Evolutionary conservation across 2,329 filamentous ascomycete species (phyloP).

Genomic region (Epichloe hybrida): DNA sequence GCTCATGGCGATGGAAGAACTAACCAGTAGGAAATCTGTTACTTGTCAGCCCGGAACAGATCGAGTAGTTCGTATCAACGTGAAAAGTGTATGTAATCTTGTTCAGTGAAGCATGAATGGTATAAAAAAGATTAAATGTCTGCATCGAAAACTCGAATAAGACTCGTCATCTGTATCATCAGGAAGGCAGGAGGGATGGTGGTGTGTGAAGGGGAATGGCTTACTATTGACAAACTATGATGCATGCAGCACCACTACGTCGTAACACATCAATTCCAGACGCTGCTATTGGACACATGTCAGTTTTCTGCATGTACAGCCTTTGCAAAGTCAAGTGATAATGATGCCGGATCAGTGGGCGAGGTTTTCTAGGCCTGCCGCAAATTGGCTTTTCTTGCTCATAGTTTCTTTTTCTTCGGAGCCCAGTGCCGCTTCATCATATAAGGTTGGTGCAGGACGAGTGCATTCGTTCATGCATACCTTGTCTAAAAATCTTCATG

Average conservation of each 20-base stretch:
- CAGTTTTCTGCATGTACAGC: background rate
- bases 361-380: conserved; percentile 99
- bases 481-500: conserved; percentile 16
- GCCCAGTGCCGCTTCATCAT: conserved; percentile 97
- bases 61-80: background rate
- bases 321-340: conserved; percentile 2
- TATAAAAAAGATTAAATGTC: conserved; percentile 50
- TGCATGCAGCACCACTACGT: background rate
- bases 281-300: background rate
- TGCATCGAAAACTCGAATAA: conserved; percentile 60
- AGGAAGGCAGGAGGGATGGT: background rate
- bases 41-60: conserved; percentile 11
- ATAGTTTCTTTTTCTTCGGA: conserved; percentile 60
- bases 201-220: background rate
- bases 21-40: conserved; percentile 8
- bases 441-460: conserved; percentile 16
- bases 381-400: conserved; percentile 81
- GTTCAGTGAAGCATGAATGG: conserved; percentile 58
- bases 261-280: background rate
- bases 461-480: conserved; percentile 15
- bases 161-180: conserved; percentile 54
- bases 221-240: background rate
- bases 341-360: conserved; percentile 62
- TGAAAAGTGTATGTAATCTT: background rate
- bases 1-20: conserved; percentile 7